Percentiles rank a stretch among this genome's conserved stretches.
Conservation (phyloP, 2,329 filamentous ascomycete species). For the Fusarium sp. region DNA sequence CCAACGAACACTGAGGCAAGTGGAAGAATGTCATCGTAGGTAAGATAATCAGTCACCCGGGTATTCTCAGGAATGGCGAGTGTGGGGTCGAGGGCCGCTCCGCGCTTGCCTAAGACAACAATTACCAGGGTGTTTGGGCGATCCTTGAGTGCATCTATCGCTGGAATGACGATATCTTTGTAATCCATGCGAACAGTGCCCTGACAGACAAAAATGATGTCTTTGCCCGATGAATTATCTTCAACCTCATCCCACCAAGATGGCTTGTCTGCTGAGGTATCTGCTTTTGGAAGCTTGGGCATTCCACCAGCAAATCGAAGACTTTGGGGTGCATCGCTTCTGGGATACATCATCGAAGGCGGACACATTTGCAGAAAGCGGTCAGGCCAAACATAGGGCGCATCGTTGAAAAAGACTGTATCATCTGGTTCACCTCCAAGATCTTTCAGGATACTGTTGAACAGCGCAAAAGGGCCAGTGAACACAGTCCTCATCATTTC, state of each 20-base stretch:
- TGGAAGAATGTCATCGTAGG: slow-evolving; percentile 11
- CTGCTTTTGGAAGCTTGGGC: not conserved
- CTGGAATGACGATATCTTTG: slow-evolving; percentile 17
- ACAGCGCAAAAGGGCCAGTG: not conserved
- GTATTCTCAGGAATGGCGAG: slow-evolving; percentile 2
- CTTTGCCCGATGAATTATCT: slow-evolving; percentile 1
- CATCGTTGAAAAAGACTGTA: slow-evolving; percentile 8
- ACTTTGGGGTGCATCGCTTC: slow-evolving; percentile 20
- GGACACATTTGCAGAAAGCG: slow-evolving; percentile 27
- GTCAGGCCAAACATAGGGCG: slow-evolving; percentile 13
- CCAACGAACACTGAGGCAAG: slow-evolving; percentile 3
- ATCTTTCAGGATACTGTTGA: not conserved
- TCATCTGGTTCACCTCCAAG: slow-evolving; percentile 1
- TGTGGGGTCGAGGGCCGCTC: not conserved
- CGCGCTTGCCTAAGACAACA: not conserved
- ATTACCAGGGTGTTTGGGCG: slow-evolving; percentile 12
- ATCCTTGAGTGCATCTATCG: slow-evolving; percentile 15
- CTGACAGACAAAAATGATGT: slow-evolving; percentile 25
- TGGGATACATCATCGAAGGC: slow-evolving; percentile 14
- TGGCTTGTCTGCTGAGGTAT: not conserved
- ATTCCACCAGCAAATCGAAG: slow-evolving; percentile 12
- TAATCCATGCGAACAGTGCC: slow-evolving; percentile 22
- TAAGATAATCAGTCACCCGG: not conserved
- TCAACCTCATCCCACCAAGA: slow-evolving; percentile 9
- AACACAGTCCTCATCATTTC: slow-evolving; percentile 1